Percentiles rank a stretch among this genome's conserved stretches.
Evolutionary conservation across 2,329 filamentous ascomycete species (phyloP).

Genomic region (Zasmidium citrigriseum): DNA sequence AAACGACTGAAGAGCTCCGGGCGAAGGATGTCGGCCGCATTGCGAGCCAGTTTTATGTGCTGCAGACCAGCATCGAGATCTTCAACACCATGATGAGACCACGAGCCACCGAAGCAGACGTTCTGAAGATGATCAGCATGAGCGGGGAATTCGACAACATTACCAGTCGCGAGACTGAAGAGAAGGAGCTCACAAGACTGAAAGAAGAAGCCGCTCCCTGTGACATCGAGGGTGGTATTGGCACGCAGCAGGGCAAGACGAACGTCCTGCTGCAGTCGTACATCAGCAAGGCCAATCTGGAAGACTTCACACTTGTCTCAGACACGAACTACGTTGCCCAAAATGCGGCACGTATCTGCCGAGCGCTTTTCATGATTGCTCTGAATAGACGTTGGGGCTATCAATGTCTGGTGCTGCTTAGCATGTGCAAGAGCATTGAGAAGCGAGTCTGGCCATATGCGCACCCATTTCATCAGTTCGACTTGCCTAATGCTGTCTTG

Average conservation of each 20-base stretch:
- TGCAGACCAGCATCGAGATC: conserved; percentile 89
- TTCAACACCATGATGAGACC: conserved; percentile 96
- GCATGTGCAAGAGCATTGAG: conserved; percentile 94
- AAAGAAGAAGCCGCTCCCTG: conserved; percentile 72
- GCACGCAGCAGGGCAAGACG: conserved; percentile 80
- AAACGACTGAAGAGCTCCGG: conserved; percentile 85
- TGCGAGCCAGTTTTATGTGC: conserved; percentile 94
- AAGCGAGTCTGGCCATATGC: conserved; percentile 93
- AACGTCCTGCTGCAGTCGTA: conserved; percentile 94
- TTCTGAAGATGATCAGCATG: conserved; percentile 95
- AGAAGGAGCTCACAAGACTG: conserved; percentile 78
- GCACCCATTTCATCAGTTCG: conserved; percentile 93
- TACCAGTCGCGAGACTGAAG: conserved; percentile 85
- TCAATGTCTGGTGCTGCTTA: conserved; percentile 87
- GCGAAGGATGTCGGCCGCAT: conserved; percentile 96
- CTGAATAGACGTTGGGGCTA: conserved; percentile 94
- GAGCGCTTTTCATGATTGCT: conserved; percentile 96
- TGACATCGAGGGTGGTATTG: conserved; percentile 69
- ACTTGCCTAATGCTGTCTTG: conserved; percentile 79
- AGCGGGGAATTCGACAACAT: conserved; percentile 98
- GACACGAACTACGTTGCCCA: conserved; percentile 95
- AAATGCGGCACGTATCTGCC: conserved; percentile 90
- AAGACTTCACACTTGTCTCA: conserved; percentile 91
- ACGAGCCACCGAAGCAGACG: conserved; percentile 82
- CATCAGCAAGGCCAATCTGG: conserved; percentile 82